phyloP scores from a whole-genome alignment of 1,284 basidiomycete genomes.

The Sporisorium exsertum region DNA sequence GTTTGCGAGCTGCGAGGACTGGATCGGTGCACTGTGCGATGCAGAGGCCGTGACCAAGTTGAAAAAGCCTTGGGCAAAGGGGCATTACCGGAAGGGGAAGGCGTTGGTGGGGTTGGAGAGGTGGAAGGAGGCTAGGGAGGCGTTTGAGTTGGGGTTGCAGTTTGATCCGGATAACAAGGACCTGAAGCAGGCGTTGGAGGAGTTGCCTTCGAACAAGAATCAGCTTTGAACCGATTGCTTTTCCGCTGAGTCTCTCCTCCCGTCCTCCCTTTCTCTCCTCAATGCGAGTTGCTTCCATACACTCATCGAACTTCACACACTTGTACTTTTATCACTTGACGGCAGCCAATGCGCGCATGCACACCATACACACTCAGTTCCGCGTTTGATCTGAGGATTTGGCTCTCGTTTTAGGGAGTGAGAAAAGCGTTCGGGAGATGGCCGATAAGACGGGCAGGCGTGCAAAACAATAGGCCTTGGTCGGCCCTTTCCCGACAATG shows the following conservation, averaged over 20 bases:
- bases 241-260: too few species aligned
- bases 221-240: conserved; percentile 14
- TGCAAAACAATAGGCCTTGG: not conserved
- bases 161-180: conserved; percentile 83
- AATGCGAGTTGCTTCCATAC: too few species aligned
- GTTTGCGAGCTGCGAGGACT: conserved; percentile 81
- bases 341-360: not conserved
- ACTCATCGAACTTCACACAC: too few species aligned
- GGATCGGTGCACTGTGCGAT: conserved; percentile 85
- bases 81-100: conserved; percentile 91
- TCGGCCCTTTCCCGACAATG: not conserved
- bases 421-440: not conserved
- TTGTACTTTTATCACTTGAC: conserved; percentile 7
- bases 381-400: not conserved
- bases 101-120: conserved; percentile 82
- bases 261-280: not conserved
- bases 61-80: conserved; percentile 91
- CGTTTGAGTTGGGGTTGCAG: conserved; percentile 83
- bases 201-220: conserved; percentile 39
- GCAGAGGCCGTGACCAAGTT: conserved; percentile 89
- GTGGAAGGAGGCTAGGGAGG: conserved; percentile 82
- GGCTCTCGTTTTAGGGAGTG: not conserved
- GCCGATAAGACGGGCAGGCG: not conserved
- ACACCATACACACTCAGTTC: not conserved
- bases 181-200: conserved; percentile 27